These are phyloP conservation scores for Hevea brasiliensis DNA, from an alignment of 345 rosid species.

Conservation along the genomic window DNA sequence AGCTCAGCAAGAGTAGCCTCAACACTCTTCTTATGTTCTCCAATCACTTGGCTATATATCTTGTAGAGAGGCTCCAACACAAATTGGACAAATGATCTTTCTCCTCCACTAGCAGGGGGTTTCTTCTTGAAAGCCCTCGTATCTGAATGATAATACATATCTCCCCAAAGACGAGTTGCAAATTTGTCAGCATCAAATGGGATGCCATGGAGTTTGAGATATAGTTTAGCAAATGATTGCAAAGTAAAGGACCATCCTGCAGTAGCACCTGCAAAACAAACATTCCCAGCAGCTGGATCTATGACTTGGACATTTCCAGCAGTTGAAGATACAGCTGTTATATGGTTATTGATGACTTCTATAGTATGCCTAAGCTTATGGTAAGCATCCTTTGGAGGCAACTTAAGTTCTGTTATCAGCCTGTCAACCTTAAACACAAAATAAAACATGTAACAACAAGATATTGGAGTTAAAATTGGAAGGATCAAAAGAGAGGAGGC, in stretches of 20 bases:
- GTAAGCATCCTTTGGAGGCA: conserved; percentile 98
- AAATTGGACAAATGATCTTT: conserved; percentile 91
- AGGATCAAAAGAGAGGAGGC: conserved; percentile 5
- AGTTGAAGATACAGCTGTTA: conserved; percentile 80
- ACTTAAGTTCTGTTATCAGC: conserved; percentile 88
- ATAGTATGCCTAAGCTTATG: conserved; percentile 92
- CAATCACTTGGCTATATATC: conserved; percentile 96
- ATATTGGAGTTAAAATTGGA: not conserved
- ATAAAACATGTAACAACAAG: conserved; percentile 10
- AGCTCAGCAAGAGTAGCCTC: conserved; percentile 94
- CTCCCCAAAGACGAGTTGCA: conserved; percentile 96
- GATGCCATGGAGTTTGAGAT: conserved; percentile 90
- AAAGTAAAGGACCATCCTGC: conserved; percentile 98
- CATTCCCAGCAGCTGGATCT: conserved; percentile 93
- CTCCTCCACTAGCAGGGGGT: conserved; percentile 81
- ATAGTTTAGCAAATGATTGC: conserved; percentile 91
- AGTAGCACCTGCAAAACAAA: conserved; percentile 89
- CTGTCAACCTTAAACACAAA: conserved; percentile 72
- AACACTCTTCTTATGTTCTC: conserved; percentile 96
- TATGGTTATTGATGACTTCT: conserved; percentile 91
- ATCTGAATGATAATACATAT: conserved; percentile 77
- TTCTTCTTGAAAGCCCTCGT: conserved; percentile 66
- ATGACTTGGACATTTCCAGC: conserved; percentile 81
- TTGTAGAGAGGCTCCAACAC: conserved; percentile 94
- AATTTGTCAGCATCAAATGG: conserved; percentile 86